A percentile compares a stretch with the other conserved stretches of the same genome.
These are phyloP conservation scores for Aspergillus sp. DNA, from an alignment of 2,329 filamentous ascomycete genomes.

Conservation along the genomic window DNA sequence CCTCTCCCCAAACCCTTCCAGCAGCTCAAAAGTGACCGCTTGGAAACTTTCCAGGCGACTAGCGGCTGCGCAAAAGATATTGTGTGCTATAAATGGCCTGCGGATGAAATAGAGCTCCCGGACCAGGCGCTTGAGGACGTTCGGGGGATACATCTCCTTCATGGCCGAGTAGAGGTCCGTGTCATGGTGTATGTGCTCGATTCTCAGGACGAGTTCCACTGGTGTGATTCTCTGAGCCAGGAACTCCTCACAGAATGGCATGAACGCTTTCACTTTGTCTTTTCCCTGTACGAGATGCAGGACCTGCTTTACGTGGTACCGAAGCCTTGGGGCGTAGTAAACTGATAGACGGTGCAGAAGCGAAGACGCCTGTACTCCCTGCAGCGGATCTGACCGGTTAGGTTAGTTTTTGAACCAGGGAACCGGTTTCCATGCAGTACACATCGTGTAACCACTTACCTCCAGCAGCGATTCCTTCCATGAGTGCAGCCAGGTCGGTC, in stretches of 20 bases:
- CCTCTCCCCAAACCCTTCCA: neutral
- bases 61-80: neutral
- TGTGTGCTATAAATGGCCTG: neutral
- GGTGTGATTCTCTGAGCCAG: neutral
- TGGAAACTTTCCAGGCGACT: neutral
- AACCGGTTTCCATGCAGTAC: no score
- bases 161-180: neutral
- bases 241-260: neutral
- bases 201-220: neutral
- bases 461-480: neutral
- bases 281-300: neutral
- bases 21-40: neutral
- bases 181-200: neutral
- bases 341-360: no score
- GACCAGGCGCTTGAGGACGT: neutral
- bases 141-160: neutral
- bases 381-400: no score
- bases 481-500: neutral
- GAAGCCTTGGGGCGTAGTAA: neutral
- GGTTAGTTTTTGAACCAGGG: no score
- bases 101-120: neutral
- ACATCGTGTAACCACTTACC: no score
- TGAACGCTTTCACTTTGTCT: neutral
- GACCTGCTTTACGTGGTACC: neutral
- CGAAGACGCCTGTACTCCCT: no score